A percentile compares a stretch with the other conserved stretches of the same genome.
Conservation (phyloP, 1,284 basidiomycete species). For the Microbotryum saponariae region DNA sequence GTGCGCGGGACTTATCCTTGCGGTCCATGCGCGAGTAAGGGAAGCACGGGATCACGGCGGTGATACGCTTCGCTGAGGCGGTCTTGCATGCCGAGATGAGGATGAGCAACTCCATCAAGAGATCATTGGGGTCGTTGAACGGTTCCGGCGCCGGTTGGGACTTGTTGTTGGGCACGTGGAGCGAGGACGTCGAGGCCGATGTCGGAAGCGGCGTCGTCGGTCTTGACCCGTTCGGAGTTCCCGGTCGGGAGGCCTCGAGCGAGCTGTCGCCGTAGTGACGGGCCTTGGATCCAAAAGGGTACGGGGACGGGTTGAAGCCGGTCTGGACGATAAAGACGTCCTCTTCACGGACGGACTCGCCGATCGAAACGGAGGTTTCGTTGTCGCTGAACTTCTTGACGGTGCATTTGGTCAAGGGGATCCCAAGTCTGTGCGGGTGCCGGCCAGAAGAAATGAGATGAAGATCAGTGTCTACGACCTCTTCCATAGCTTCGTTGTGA, state of each 20-base stretch:
- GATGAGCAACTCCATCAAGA: slow-evolving; percentile 61
- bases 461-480: background rate
- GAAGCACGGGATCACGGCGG: slow-evolving; percentile 95
- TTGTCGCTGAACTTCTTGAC: slow-evolving; percentile 80
- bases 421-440: slow-evolving; percentile 62
- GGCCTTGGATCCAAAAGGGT: slow-evolving; percentile 28
- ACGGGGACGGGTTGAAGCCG: slow-evolving; percentile 39
- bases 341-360: slow-evolving; percentile 92
- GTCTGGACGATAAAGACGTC: slow-evolving; percentile 91
- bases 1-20: slow-evolving; percentile 93
- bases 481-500: background rate
- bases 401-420: slow-evolving; percentile 78
- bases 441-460: background rate
- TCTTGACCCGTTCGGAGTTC: slow-evolving; percentile 14
- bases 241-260: slow-evolving; percentile 50
- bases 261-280: slow-evolving; percentile 41
- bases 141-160: slow-evolving; percentile 20
- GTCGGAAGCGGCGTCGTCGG: background rate
- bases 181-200: slow-evolving; percentile 20
- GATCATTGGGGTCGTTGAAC: slow-evolving; percentile 42
- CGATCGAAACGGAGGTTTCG: slow-evolving; percentile 42
- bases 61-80: slow-evolving; percentile 89
- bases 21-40: slow-evolving; percentile 90
- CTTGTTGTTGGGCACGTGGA: background rate
- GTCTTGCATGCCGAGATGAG: slow-evolving; percentile 80